Evolutionary conservation across 148 eudicot genomes (phyloP).

Genomic region (Arctostaphylos glauca): DNA sequence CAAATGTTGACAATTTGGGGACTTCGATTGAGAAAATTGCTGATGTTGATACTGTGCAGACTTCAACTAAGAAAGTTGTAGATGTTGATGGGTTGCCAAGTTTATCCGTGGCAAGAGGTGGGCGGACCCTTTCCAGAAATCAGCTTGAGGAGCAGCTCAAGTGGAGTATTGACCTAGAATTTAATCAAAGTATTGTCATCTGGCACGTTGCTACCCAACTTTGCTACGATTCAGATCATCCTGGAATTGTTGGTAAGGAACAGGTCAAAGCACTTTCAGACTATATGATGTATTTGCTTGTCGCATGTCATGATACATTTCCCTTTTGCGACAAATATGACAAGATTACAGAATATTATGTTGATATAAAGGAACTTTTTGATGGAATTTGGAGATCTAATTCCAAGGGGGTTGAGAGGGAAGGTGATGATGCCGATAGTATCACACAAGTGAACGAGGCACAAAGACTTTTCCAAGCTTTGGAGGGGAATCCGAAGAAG

Average conservation of each 20-base stretch:
- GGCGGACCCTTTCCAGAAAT: neutral
- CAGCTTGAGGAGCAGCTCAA: neutral
- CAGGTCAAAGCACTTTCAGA: neutral
- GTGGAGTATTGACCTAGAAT: neutral
- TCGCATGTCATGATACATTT: neutral
- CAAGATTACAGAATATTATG: neutral
- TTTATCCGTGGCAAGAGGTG: neutral
- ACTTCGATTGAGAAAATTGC: neutral
- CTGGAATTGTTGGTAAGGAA: neutral
- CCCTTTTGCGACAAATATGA: neutral
- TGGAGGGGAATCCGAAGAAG: neutral
- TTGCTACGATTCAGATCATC: neutral
- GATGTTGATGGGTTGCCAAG: neutral
- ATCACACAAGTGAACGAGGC: neutral
- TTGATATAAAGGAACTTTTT: neutral
- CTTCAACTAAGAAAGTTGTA: neutral
- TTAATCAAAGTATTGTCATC: neutral
- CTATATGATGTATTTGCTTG: constrained; percentile 8
- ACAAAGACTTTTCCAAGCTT: neutral
- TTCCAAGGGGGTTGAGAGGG: neutral
- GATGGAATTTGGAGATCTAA: neutral
- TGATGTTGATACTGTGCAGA: neutral
- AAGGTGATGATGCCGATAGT: neutral
- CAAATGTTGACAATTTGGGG: neutral
- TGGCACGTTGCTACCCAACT: constrained; percentile 12